phyloP scores from a whole-genome alignment of 345 rosid genomes.

The Aquilaria malaccensis region DNA sequence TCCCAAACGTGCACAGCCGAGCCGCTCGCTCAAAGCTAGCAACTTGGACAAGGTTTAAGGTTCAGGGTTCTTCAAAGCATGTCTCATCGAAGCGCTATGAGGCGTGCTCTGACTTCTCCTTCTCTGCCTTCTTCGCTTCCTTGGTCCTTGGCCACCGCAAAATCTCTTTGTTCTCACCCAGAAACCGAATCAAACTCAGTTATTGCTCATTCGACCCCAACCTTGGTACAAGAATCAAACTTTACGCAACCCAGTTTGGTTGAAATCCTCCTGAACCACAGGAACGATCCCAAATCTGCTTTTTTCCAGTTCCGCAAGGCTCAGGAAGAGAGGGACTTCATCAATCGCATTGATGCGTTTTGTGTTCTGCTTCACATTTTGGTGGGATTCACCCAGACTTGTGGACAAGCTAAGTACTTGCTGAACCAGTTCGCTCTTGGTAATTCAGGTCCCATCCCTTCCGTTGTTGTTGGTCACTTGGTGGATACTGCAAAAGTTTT shows the following conservation, averaged over 20 bases:
- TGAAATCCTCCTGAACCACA: conserved; percentile 34
- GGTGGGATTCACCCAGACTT: conserved; percentile 23
- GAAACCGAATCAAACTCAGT: conserved; percentile 12
- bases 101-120: conserved; percentile 9
- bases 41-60: no score
- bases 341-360: conserved; percentile 29
- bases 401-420: conserved; percentile 26
- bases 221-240: background rate
- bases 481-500: conserved; percentile 30
- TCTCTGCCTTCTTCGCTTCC: conserved; percentile 12
- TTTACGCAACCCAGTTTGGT: conserved; percentile 24
- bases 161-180: conserved; percentile 35
- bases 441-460: conserved; percentile 28
- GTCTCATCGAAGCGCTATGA: background rate
- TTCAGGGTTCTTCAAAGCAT: background rate
- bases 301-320: conserved; percentile 30
- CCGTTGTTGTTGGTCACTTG: conserved; percentile 31
- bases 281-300: conserved; percentile 38
- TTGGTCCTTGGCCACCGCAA: conserved; percentile 18
- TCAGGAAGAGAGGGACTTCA: conserved; percentile 27
- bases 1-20: no score
- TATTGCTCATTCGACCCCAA: conserved; percentile 1
- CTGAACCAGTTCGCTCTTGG: conserved; percentile 32
- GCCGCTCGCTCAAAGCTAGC: no score
- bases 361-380: conserved; percentile 59